Conservation (phyloP, 2,329 filamentous ascomycete genomes). For the Pseudogymnoascus sp. region DNA sequence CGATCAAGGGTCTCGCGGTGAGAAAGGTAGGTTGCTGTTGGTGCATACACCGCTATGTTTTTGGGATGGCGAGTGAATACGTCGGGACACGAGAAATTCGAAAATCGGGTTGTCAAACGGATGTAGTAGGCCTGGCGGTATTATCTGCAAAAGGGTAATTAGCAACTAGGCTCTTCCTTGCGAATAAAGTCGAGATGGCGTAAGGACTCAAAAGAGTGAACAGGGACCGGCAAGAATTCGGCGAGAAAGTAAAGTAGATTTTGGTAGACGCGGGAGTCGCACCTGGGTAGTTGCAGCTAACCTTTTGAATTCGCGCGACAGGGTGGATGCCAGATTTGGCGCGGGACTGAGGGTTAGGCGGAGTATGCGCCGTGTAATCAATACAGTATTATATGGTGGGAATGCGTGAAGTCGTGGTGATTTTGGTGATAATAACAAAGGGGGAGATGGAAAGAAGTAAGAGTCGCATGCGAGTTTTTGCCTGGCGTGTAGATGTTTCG, state of each 20-base stretch:
- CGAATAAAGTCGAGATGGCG: neutral
- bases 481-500: conserved; percentile 8
- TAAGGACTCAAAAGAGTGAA: neutral
- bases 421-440: conserved; percentile 8
- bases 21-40: neutral
- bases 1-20: neutral
- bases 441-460: neutral
- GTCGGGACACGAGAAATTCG: neutral
- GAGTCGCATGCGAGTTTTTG: conserved; percentile 6
- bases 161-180: neutral
- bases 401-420: neutral
- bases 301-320: conserved; percentile 4
- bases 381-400: neutral
- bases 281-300: neutral
- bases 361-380: neutral
- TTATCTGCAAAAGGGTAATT: neutral
- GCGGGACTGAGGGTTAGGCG: neutral
- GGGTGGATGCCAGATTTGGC: neutral
- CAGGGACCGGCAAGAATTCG: neutral
- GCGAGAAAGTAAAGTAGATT: neutral
- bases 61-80: neutral
- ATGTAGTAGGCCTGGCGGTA: neutral
- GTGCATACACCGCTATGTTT: neutral
- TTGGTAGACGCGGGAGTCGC: neutral
- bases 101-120: neutral